Evolutionary conservation across 2,329 filamentous ascomycete genomes (phyloP), one percentile per base, ranked within the genome.

Genomic region (Trichoderma sp.): DNA sequence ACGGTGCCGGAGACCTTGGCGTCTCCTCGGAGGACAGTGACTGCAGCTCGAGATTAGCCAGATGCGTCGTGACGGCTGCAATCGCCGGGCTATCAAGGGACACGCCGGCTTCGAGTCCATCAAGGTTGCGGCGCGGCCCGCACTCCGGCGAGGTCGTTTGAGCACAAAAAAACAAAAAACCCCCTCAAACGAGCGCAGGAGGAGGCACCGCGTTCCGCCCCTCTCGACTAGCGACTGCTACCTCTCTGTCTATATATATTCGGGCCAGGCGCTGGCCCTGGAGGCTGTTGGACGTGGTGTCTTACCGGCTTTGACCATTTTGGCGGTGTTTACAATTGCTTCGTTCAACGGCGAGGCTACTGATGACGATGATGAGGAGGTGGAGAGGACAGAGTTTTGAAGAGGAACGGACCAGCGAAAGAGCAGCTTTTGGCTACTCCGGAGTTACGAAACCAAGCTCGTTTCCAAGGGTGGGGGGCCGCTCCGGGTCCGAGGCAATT

Each of bases 11-110:
- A 85, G 87, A 99, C 85, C 86, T 94, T 97, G 82, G 93, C 93
- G 89, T 98, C 95, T 88, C 95, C 95, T 83, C 95, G 94, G 86
- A 99, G 84, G 81, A 97, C 93, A 84, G 92, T 92, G 85, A 98
- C 95, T 98, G 78, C 19, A 13, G 9, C 10, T n/a, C 8, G 19
- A 2, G 32, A n/a, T 63, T 39, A 63, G 59, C 72, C 25, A 65
- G 50, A 50, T 64, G 60, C 48, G 34, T 63, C 25, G 27, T 13
- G 25, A 32, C n/a, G 37, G 52, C 37, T 22, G 54, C 45, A 35
- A 58, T 12, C 39, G 13, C 50, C 8, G 25, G 52, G 53, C 75
- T 73, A 78, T 79, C 78, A 78, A 78, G 76, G 77, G 74, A 76
- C 76, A 68, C 63, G n/a, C 17, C 9, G 19, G 54, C 32, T 39